These are phyloP conservation scores for Metschnikowia lochheadii DNA, from an alignment of 805 yeast species.

Conservation along the genomic window DNA sequence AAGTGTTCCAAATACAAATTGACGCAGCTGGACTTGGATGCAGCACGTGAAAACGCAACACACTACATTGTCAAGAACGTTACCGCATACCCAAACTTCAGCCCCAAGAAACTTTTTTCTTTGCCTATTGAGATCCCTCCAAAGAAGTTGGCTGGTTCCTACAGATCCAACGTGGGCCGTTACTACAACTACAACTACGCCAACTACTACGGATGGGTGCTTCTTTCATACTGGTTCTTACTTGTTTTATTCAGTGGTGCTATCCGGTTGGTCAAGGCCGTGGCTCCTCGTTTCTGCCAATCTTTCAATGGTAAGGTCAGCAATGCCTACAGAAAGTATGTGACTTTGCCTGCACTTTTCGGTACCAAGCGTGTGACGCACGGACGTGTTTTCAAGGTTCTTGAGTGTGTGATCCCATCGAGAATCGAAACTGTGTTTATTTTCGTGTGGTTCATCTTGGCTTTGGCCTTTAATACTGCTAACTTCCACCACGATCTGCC, in stretches of 20 bases:
- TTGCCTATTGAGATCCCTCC: constrained; percentile 33
- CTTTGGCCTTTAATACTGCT: constrained; percentile 13
- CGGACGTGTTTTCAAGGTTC: constrained; percentile 8
- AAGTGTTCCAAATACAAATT: constrained; percentile 17
- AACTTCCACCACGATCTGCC: constrained; percentile 9
- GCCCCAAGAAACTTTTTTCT: constrained; percentile 24
- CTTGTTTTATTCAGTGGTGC: constrained; percentile 41
- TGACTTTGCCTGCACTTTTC: constrained; percentile 28
- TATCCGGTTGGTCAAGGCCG: constrained; percentile 33
- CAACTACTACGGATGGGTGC: constrained; percentile 32
- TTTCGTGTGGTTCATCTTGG: constrained; percentile 18
- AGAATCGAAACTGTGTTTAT: constrained; percentile 21
- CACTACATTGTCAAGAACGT: constrained; percentile 31
- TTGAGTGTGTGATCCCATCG: constrained; percentile 30
- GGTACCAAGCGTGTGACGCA: constrained; percentile 11
- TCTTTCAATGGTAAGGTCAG: constrained; percentile 27
- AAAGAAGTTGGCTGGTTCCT: constrained; percentile 21
- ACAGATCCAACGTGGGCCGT: constrained; percentile 27
- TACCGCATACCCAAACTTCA: constrained; percentile 27
- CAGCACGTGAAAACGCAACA: constrained; percentile 41
- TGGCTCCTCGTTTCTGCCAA: constrained; percentile 36
- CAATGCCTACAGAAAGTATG: constrained; percentile 23
- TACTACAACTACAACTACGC: constrained; percentile 41
- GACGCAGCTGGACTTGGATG: constrained; percentile 30
- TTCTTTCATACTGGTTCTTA: constrained; percentile 47